Evolutionary conservation across 1,284 basidiomycete genomes (phyloP), one percentile per base, ranked within the genome.

Genomic region (Ceratobasidium sp.): DNA sequence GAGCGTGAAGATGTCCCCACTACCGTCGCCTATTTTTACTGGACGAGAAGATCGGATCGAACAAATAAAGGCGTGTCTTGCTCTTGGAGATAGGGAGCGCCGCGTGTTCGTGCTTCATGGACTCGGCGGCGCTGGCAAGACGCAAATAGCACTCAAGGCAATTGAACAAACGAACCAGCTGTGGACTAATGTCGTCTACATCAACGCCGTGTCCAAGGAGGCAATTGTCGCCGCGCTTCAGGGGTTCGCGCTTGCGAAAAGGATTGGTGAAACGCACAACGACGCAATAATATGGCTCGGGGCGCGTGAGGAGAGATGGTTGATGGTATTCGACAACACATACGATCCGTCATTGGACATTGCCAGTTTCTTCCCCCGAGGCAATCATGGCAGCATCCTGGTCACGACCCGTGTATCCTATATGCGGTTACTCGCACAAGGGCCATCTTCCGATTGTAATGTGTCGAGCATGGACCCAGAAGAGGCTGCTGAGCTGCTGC

Each of bases 291-390:
- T 8, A 46, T 46, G 43, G 43, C 43, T 46, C 5, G 43, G 19
- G 43, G 5, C 5, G 11, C 14, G 1, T 16, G 5, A 5, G 11
- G 11, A 39, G 14, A 14, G 19, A 13, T 74, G 72, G 72, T 14
- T 64, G 7, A 24, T 74, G 37, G 41, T 74, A 1, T 66, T 65
- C 31, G 62, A 74, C 48, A 74, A 65, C 37, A 48, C 61, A 3
- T 48, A 74, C 19, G 62, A 66, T 27, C 63, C 63, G 2, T 9
- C 22, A 2, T 13, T 74, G 16, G 19, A 34, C 2, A 27, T 74
- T 16, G 7, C 24, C 2, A 19, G 19, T 1, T 68, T 48, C 7
- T n/a, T 74, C 24, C 74, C 74, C 2, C 22, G 19, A 29, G 34
- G 63, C 13, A 14, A 11, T 22, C 31, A 49, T 19, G 74, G 74